A percentile compares a stretch with the other conserved stretches of the same genome.
Evolutionary conservation across 2,329 filamentous ascomycete genomes (phyloP).

Genomic region (Ambrosiella cleistominuta): DNA sequence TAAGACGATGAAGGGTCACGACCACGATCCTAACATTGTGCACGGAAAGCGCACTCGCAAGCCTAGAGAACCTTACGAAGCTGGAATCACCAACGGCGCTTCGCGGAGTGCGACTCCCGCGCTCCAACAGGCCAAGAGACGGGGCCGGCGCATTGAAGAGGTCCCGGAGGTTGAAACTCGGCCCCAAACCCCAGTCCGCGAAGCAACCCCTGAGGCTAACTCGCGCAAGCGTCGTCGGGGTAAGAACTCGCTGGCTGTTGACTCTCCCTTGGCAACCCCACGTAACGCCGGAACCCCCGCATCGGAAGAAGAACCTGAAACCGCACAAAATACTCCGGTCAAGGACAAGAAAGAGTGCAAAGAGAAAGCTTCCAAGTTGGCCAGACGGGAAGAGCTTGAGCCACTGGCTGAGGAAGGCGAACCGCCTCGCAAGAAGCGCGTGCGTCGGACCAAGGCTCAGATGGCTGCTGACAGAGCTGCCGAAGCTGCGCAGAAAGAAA

Average conservation of each 20-base stretch:
- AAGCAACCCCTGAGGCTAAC: constrained; percentile 5
- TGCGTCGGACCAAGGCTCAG: constrained; percentile 7
- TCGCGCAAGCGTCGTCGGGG: constrained; percentile 10
- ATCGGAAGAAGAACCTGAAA: constrained; percentile 20
- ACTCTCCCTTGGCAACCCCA: neutral
- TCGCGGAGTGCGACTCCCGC: constrained; percentile 36
- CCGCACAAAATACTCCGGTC: constrained; percentile 26
- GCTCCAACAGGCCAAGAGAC: constrained; percentile 15
- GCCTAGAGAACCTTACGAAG: constrained; percentile 32
- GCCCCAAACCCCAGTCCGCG: constrained; percentile 18
- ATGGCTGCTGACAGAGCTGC: constrained; percentile 10
- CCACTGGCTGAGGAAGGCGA: constrained; percentile 19
- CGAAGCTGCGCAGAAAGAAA: constrained; percentile 1
- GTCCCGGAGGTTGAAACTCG: constrained; percentile 16
- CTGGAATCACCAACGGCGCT: constrained; percentile 23
- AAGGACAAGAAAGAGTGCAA: constrained; percentile 14
- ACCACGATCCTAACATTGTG: constrained; percentile 29
- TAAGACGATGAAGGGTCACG: constrained; percentile 40
- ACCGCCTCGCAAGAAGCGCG: constrained; percentile 20
- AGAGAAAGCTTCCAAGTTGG: neutral
- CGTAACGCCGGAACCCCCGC: neutral
- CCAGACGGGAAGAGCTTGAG: constrained; percentile 5
- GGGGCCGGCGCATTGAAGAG: constrained; percentile 20
- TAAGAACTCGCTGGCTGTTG: constrained; percentile 5
- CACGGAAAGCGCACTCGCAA: constrained; percentile 37